A percentile compares a stretch with the other conserved stretches of the same genome.
Evolutionary conservation across 2,329 filamentous ascomycete species (phyloP).

Genomic region (Alternaria angustiovoidea): DNA sequence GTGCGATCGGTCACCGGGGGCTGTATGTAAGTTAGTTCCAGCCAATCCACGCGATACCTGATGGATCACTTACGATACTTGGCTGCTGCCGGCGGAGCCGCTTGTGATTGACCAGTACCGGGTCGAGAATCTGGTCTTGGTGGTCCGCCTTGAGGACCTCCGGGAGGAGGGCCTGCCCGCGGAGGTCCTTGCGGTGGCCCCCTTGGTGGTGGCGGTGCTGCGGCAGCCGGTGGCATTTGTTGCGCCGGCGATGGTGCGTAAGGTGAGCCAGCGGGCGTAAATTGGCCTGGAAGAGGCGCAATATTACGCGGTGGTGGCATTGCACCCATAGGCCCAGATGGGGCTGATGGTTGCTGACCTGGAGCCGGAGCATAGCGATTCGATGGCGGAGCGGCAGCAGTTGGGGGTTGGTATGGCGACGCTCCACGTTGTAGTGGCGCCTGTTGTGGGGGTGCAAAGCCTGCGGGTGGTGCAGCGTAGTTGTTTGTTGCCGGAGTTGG

Average conservation of each 20-base stretch:
- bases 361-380: conserved; percentile 72
- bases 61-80: conserved; percentile 72
- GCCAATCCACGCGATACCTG: conserved; percentile 11
- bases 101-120: conserved; percentile 60
- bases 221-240: conserved; percentile 50
- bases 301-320: conserved; percentile 54
- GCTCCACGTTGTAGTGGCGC: conserved; percentile 74
- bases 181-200: conserved; percentile 52
- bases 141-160: conserved; percentile 43
- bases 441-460: conserved; percentile 58
- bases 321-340: conserved; percentile 40
- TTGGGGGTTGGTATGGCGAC: conserved; percentile 87
- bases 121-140: conserved; percentile 53
- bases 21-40: conserved; percentile 42
- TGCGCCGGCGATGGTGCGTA: conserved; percentile 39
- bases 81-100: conserved; percentile 60
- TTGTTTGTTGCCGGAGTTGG: conserved; percentile 60
- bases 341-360: conserved; percentile 60
- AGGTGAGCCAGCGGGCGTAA: conserved; percentile 34
- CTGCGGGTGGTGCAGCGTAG: conserved; percentile 64
- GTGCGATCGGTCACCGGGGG: conserved; percentile 84
- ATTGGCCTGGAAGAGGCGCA: conserved; percentile 54
- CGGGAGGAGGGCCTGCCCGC: conserved; percentile 53
- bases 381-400: conserved; percentile 68
- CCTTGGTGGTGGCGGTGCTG: conserved; percentile 56